Evolutionary conservation across 768 basidiomycete genomes (phyloP), one percentile per base, ranked within the genome.

Genomic region (Auriscalpium microsporum): DNA sequence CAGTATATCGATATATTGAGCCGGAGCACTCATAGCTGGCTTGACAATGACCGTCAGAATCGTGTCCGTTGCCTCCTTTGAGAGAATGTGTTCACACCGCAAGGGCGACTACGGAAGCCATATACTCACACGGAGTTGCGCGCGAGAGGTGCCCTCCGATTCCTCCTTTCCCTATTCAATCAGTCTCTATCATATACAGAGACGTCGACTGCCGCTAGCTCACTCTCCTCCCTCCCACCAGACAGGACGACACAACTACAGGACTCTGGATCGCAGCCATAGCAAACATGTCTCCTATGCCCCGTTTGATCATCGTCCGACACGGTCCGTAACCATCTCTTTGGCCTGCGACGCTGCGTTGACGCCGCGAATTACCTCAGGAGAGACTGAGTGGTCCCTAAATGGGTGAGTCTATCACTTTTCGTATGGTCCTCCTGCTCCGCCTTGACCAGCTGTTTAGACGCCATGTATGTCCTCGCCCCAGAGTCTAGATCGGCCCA

Each of bases 311-410:
- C 59, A 64, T 81, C 44, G 70, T 81, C 59, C 75, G 80, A 47
- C 80, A 82, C 59, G 80, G 78, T 74, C 48, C 28, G 56, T 48
- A 21, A 19, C 53, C 50, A 23, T 53, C 16, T 52, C 42, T n/a
- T n/a, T 13, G 5, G 9, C 28, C n/a, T 16, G 45, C 21, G 23
- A 42, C 46, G 34, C 23, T 38, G 45, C 36, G 34, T 10, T 50
- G 2, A 53, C 36, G 28, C 23, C 28, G 6, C 16, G n/a, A 16
- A 2, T 50, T 49, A 19, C 37, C 28, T 17, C 47, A 91, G 89
- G 92, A 35, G 88, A 96, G 74, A 97, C 94, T 1, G 94, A 94
- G 68, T 97, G 94, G 93, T 90, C 90, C 16, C 64, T 86, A 45
- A 93, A 87, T 62, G 93, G 92, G 82, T 85, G 55, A 68, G 80